phyloP scores from a whole-genome alignment of 352 stramenopile species.

The Phytophthora pisi region DNA sequence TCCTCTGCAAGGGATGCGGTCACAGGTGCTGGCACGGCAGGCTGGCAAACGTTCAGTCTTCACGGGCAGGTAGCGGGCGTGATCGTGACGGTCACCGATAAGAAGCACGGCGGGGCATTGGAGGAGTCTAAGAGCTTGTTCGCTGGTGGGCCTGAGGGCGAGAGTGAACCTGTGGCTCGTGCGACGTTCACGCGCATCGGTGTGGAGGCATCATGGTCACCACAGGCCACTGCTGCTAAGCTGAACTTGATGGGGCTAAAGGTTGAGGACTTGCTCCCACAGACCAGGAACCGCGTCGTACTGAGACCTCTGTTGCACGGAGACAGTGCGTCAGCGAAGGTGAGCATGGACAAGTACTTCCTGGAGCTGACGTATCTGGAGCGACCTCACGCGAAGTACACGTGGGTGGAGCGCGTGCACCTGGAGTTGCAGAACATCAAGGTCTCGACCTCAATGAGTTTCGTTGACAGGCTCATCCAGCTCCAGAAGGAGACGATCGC shows the following conservation, averaged over 20 bases:
- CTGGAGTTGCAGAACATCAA: slow-evolving; percentile 75
- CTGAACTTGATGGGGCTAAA: slow-evolving; percentile 78
- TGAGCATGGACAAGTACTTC: slow-evolving; percentile 56
- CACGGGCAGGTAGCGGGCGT: slow-evolving; percentile 75
- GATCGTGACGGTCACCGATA: slow-evolving; percentile 75
- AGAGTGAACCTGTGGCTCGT: slow-evolving; percentile 62
- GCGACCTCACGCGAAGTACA: slow-evolving; percentile 74
- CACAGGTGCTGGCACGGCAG: slow-evolving; percentile 1
- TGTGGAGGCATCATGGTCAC: slow-evolving; percentile 53
- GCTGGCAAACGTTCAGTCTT: slow-evolving; percentile 69
- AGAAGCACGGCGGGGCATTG: slow-evolving; percentile 29
- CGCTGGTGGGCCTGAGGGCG: slow-evolving; percentile 17
- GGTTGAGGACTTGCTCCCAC: slow-evolving; percentile 69
- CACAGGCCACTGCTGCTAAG: slow-evolving; percentile 53
- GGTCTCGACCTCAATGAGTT: slow-evolving; percentile 79
- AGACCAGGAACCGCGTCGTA: slow-evolving; percentile 71
- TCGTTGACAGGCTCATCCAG: slow-evolving; percentile 71
- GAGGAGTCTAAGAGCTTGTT: slow-evolving; percentile 33
- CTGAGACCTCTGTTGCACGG: slow-evolving; percentile 54
- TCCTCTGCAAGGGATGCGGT: slow-evolving; percentile 15
- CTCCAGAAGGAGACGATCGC: slow-evolving; percentile 65
- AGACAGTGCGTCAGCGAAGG: slow-evolving; percentile 21
- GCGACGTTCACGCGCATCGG: slow-evolving; percentile 73
- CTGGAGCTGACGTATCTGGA: slow-evolving; percentile 73
- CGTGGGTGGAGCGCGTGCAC: slow-evolving; percentile 63